Evolutionary conservation across 2,329 filamentous ascomycete genomes (phyloP), one percentile per base, ranked within the genome.

Genomic region (Knufia fluminis): DNA sequence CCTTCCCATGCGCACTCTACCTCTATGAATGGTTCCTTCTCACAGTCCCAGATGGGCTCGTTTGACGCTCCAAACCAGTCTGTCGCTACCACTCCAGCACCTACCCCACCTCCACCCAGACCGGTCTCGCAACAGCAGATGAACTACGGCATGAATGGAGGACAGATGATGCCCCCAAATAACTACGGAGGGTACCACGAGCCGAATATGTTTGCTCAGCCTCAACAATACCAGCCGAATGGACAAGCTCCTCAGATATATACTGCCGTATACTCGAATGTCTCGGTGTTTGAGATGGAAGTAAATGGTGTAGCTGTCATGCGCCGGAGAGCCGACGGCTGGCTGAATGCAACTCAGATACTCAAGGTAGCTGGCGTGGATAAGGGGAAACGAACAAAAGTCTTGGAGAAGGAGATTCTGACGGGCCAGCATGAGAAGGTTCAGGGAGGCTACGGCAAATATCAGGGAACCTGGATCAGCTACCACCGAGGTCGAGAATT

Each of bases 231-330:
- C 43, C 55, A 56, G 38, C 16, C 33, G 10, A 56, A 58, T 41
- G 57, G 56, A 14, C 44, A 43, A 9, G 57, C 53, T 28, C 47
- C 51, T 40, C 70, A 72, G 53, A 73, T 74, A 48, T 74, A 74
- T 55, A 70, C 68, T 45, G 71, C 91, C 53, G 86, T 94, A 35
- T 97, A 97, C 67, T 97, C 91, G 6, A 89, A 90, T 58, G 88
- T 97, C 40, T 84, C 91, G 53, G 92, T 98, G 14, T 98, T 97
- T 71, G 92, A 98, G 69, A 96, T 97, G 89, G 90, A 96, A 66
- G 86, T 97, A 53, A 94, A 95, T 65, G 80, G 80, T 40, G 76
- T 98, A 57, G 88, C 89, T 20, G 90, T 97, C 45, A 98, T 98
- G 92, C 87, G 92, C 65, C 83, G 92, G 51, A 84, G 92, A 56